Evolutionary conservation across 768 basidiomycete genomes (phyloP).

Genomic region (Tephrocybe sp.): DNA sequence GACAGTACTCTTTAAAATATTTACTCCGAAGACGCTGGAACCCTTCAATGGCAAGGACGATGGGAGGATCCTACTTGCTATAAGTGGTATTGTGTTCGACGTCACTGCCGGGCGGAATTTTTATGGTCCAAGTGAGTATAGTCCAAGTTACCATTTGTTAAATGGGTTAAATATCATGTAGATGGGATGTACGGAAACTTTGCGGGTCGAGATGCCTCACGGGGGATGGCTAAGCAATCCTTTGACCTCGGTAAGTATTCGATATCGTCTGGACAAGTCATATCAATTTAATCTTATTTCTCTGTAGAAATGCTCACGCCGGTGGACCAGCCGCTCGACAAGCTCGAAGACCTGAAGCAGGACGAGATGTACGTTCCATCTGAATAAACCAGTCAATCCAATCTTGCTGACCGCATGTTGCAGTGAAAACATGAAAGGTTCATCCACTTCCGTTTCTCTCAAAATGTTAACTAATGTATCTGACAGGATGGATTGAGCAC

Average conservation of each 20-base stretch:
- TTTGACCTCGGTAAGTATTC: constrained; percentile 75
- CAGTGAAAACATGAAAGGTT: constrained; percentile 92
- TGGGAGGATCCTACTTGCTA: constrained; percentile 77
- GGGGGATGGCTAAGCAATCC: constrained; percentile 98
- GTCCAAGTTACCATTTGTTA: neutral
- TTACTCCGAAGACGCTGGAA: constrained; percentile 72
- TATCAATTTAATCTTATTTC: neutral
- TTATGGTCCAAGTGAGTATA: constrained; percentile 85
- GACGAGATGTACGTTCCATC: constrained; percentile 75
- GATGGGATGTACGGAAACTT: constrained; percentile 98
- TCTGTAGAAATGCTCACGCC: constrained; percentile 84
- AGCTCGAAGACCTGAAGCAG: constrained; percentile 69
- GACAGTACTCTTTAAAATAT: constrained; percentile 72
- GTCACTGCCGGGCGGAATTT: constrained; percentile 87
- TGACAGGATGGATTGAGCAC: constrained; percentile 87
- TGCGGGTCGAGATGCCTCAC: constrained; percentile 92
- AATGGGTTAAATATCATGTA: constrained; percentile 26
- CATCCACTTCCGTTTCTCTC: constrained; percentile 9
- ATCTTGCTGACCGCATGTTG: constrained; percentile 8
- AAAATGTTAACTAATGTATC: constrained; percentile 2
- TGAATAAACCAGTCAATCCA: neutral
- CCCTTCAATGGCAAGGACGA: constrained; percentile 64
- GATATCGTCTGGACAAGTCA: neutral
- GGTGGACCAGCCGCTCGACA: constrained; percentile 82
- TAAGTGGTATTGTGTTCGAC: constrained; percentile 88